Percentiles rank a stretch among this genome's conserved stretches.
phyloP scores from a whole-genome alignment of 345 rosid species.

The Barbarea vulgaris region DNA sequence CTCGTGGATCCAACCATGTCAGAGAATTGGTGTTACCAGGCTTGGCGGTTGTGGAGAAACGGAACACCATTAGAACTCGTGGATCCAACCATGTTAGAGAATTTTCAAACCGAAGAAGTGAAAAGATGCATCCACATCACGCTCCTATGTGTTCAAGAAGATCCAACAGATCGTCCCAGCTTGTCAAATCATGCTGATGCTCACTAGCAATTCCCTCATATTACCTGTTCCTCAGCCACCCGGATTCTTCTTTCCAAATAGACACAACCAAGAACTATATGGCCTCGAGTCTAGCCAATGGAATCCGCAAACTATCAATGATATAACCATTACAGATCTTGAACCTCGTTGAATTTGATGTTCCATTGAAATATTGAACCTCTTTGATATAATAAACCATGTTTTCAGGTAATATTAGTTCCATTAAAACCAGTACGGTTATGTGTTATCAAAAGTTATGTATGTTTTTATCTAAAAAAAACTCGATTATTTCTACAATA shows the following conservation, averaged over 20 bases:
- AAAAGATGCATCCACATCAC: conserved; percentile 36
- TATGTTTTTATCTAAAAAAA: too few relatives aligned
- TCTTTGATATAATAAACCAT: neutral
- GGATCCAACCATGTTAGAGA: conserved; percentile 15
- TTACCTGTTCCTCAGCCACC: conserved; percentile 25
- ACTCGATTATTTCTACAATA: too few relatives aligned
- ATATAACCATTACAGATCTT: conserved; percentile 13
- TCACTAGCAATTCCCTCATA: neutral
- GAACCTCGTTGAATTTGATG: conserved; percentile 6
- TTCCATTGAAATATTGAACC: neutral
- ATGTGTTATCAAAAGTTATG: too few relatives aligned
- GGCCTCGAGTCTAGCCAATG: neutral
- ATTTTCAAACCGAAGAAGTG: conserved; percentile 1
- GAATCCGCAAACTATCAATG: neutral
- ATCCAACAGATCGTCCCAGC: conserved; percentile 20
- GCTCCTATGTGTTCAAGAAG: conserved; percentile 33
- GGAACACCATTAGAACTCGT: conserved; percentile 17
- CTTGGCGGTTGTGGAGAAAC: conserved; percentile 33
- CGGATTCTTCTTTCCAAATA: conserved; percentile 2
- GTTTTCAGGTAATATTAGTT: neutral
- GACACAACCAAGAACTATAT: neutral
- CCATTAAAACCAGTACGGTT: neutral
- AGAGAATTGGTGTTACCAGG: conserved; percentile 36
- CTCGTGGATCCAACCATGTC: too few relatives aligned
- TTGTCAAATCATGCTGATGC: conserved; percentile 15